Base-by-base conservation (phyloP, 345 rosid genomes). In the Draba incana region DNA sequence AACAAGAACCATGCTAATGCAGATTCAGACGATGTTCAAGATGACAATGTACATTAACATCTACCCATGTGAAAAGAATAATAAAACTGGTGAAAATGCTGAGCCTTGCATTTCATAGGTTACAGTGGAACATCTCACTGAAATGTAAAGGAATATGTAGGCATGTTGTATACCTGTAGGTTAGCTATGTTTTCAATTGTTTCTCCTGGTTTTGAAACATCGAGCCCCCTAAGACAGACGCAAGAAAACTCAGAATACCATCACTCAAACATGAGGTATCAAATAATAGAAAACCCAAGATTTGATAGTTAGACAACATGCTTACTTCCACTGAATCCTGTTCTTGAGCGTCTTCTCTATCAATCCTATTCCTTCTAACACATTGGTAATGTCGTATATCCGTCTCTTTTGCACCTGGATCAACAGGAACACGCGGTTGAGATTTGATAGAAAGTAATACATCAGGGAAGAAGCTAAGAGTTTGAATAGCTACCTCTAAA, bases 361-460 rank as follows among this genome's bases (percentile, higher is more conserved):
- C 39, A 91, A 90, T 79, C 98, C 98, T 85, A 91, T 89, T 64
- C 99, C 99, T 88, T 91, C 99, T 52, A 94, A 82, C 65, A 94
- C 99, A 84, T 91, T 94, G 76, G 98, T 94, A 70, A 94, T 91
- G 77, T 94, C 99, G 69, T 94, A 94, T 79, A 94, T 89, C 71
- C 99, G 83, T 77, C 99, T 84, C 79, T 94, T 94, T 89, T 94
- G 98, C 70, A 94, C 99, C 99, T 94, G 78, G 20, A 37, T 59
- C 24, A 48, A 56, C 33, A 68, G 71, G 57, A 67, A 61, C 67
- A 74, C 57, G 14, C 50, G 72, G 6, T 70, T 49, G 53, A 9
- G 51, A 14, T 3, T 59, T 70, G 64, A 52, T 3, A 13, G 33
- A 25, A 25, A 50, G 50, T 55, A 28, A 23, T 35, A 62, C 43